Conservation (phyloP, 192 early-diverging fungal species). For the Backusella tuberculispora region DNA sequence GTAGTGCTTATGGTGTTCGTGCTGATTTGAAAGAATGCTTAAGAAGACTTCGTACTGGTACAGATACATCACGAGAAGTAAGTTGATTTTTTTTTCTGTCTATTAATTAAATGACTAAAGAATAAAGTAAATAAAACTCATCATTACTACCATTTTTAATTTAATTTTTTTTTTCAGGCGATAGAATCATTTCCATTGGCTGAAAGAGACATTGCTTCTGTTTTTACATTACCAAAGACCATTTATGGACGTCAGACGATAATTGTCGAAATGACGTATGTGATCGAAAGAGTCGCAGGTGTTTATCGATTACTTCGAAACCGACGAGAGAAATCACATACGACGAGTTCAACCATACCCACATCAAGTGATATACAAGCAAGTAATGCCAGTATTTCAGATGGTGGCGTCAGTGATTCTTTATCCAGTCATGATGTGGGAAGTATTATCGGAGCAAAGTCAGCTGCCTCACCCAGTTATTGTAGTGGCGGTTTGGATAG, state of each 20-base stretch:
- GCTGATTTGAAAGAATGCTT: conserved; percentile 37
- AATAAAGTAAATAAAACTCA: not conserved
- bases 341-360: conserved; percentile 11
- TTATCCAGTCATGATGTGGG: conserved; percentile 1
- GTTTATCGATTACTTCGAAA: conserved; percentile 9
- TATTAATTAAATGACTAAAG: not conserved
- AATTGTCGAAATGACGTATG: conserved; percentile 32
- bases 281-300: conserved; percentile 27
- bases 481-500: conserved; percentile 17
- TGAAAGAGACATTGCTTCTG: conserved; percentile 37
- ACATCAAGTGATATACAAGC: conserved; percentile 3
- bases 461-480: conserved; percentile 25
- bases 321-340: conserved; percentile 18
- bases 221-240: conserved; percentile 37
- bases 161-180: not conserved
- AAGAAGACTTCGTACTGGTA: conserved; percentile 17
- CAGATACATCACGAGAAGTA: conserved; percentile 27
- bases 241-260: conserved; percentile 34
- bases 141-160: not conserved
- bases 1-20: conserved; percentile 34
- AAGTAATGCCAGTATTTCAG: conserved; percentile 13
- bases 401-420: not conserved
- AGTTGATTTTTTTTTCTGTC: not conserved
- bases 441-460: conserved; percentile 9
- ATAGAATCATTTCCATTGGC: conserved; percentile 36